Evolutionary conservation across 352 stramenopile genomes (phyloP).

Genomic region (Globisporangium cystogenes): DNA sequence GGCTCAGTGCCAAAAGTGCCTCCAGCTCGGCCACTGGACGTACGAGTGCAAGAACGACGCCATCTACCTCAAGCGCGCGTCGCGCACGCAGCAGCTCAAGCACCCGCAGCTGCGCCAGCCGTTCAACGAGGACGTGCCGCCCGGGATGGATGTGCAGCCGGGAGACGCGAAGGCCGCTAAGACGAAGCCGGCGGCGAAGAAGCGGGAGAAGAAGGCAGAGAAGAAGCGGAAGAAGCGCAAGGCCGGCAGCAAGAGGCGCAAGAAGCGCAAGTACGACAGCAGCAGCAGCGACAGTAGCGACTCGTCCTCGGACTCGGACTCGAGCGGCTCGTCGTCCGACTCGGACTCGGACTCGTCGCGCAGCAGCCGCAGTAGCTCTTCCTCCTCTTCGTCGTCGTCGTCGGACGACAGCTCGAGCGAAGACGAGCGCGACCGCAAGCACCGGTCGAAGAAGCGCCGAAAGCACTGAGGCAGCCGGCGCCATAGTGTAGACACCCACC

Average conservation of each 20-base stretch:
- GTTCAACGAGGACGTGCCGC: slow-evolving; percentile 76
- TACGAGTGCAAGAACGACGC: slow-evolving; percentile 88
- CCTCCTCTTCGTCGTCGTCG: slow-evolving; percentile 19
- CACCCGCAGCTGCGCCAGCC: slow-evolving; percentile 77
- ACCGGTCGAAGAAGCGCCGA: slow-evolving; percentile 30
- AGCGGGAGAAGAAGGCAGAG: slow-evolving; percentile 15
- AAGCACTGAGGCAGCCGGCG: slow-evolving; percentile 21
- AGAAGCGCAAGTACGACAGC: slow-evolving; percentile 15
- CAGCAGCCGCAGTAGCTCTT: slow-evolving; percentile 5
- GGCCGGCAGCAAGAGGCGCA: slow-evolving; percentile 16
- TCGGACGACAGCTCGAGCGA: slow-evolving; percentile 15
- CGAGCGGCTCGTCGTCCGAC: slow-evolving; percentile 3
- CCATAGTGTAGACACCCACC: background rate
- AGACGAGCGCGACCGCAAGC: slow-evolving; percentile 14
- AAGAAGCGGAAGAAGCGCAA: slow-evolving; percentile 17
- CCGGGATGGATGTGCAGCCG: slow-evolving; percentile 24
- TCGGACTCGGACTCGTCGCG: slow-evolving; percentile 10
- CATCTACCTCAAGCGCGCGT: slow-evolving; percentile 73
- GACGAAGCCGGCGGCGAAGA: slow-evolving; percentile 13
- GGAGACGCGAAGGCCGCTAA: slow-evolving; percentile 13
- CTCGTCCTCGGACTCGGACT: slow-evolving; percentile 28
- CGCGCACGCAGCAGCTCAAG: slow-evolving; percentile 70
- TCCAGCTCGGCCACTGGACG: slow-evolving; percentile 73
- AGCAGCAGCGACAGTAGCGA: slow-evolving; percentile 20
- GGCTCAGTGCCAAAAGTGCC: slow-evolving; percentile 82